phyloP scores from a whole-genome alignment of 2,329 filamentous ascomycete species.

The Mariannaea sp. region DNA sequence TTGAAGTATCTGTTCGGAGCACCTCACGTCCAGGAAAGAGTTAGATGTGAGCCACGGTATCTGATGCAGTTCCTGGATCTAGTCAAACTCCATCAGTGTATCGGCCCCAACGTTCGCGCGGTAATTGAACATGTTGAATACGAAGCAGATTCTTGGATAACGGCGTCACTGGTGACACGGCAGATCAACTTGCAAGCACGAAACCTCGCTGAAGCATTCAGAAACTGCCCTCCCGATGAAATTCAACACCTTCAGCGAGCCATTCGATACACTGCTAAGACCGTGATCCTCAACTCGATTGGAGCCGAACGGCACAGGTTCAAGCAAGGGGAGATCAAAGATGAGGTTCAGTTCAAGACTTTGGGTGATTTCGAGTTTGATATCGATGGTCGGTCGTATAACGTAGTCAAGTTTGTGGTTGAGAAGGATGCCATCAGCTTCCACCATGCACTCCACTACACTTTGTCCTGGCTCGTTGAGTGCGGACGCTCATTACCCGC shows the following conservation, averaged over 20 bases:
- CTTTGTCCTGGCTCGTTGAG: slow-evolving; percentile 93
- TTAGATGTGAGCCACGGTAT: slow-evolving; percentile 84
- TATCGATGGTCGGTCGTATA: slow-evolving; percentile 56
- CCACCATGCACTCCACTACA: slow-evolving; percentile 95
- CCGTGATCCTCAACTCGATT: slow-evolving; percentile 85
- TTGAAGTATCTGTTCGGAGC: slow-evolving; percentile 89
- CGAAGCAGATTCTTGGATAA: slow-evolving; percentile 98
- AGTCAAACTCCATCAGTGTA: slow-evolving; percentile 94
- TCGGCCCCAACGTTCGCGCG: slow-evolving; percentile 89
- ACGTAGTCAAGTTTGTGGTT: slow-evolving; percentile 84
- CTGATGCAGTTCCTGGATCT: slow-evolving; percentile 93
- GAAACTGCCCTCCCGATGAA: slow-evolving; percentile 68
- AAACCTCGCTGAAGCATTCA: slow-evolving; percentile 86
- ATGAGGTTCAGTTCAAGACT: slow-evolving; percentile 81
- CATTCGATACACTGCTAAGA: slow-evolving; percentile 76
- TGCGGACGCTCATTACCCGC: slow-evolving; percentile 76
- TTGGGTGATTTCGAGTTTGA: slow-evolving; percentile 83
- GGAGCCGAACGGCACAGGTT: slow-evolving; percentile 89
- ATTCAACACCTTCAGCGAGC: slow-evolving; percentile 69
- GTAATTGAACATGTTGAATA: slow-evolving; percentile 97
- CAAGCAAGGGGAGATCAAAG: slow-evolving; percentile 83
- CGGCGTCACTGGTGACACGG: slow-evolving; percentile 88
- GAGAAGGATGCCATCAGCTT: slow-evolving; percentile 94
- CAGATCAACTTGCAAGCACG: slow-evolving; percentile 94
- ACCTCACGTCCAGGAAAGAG: slow-evolving; percentile 81